Evolutionary conservation across 1,284 basidiomycete genomes (phyloP), one percentile per base, ranked within the genome.

Genomic region (Puccinia polysora): DNA sequence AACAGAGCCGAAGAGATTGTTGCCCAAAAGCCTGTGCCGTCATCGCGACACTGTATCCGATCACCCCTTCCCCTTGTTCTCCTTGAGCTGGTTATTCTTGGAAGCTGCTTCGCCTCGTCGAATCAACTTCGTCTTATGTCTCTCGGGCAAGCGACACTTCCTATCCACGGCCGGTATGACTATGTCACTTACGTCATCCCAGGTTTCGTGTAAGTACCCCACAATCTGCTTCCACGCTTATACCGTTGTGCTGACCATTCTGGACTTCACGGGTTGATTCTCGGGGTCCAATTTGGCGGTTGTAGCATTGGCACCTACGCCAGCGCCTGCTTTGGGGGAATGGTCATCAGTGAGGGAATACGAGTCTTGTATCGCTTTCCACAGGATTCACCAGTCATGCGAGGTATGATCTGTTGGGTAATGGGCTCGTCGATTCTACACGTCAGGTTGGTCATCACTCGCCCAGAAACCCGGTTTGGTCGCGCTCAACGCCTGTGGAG

Each of bases 281-380:
- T 18, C 40, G 18, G 8, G 10, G 40, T 43, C 40, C 8, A 43
- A 43, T 43, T 8, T 43, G 40, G 18, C 18, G 40, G 47, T 2
- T 45, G 4, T 43, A 69, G 67, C 14, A 69, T 49, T 23, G 67
- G 67, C 32, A 45, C 28, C 15, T 69, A 69, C 23, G 55, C 56
- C 28, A 60, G 56, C 56, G 67, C 55, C 25, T 69, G 67, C 40
- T 47, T 69, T 49, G 56, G 67, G 14, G 68, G 68, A 43, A 63
- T 71, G 68, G 68, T 71, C 8, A 55, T 71, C 20, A 55, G 47
- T 20, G 68, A 71, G 34, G 56, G 47, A 18, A 47, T 71, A n/a
- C 47, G 68, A 40, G 68, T 71, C n/a, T 34, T 71, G 23, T 63
- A 71, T 47, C 68, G 68, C 20, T 71, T 60, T 59, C 68, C 68